phyloP scores from a whole-genome alignment of 140 eudicot genomes.

The Anethum foeniculum region DNA sequence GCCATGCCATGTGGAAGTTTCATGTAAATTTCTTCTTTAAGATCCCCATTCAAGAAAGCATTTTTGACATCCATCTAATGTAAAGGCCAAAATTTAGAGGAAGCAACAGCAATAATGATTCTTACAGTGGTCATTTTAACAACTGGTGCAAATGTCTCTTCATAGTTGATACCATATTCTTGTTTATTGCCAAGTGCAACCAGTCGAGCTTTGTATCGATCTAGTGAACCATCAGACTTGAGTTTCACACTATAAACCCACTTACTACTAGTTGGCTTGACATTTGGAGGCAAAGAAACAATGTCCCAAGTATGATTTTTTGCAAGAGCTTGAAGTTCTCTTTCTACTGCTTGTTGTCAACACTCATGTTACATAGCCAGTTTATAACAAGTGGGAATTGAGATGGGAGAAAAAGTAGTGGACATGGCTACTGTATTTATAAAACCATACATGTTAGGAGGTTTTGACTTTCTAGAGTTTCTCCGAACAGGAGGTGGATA shows the following conservation, averaged over 20 bases:
- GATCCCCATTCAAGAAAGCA: too few species aligned
- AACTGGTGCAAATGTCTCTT: too few species aligned
- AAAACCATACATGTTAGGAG: not conserved
- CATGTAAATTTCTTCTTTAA: too few species aligned
- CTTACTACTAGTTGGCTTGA: not conserved
- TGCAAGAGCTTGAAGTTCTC: not conserved
- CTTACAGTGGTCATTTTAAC: too few species aligned
- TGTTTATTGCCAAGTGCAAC: too few species aligned
- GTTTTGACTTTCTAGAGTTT: not conserved
- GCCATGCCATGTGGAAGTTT: too few species aligned
- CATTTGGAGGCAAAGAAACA: not conserved
- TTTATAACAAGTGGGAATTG: not conserved
- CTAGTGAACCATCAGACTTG: too few species aligned
- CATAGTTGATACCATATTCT: too few species aligned
- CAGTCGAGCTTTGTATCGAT: too few species aligned
- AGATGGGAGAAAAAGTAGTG: not conserved
- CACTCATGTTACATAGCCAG: not conserved
- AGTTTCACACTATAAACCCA: not conserved
- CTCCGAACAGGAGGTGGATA: not conserved
- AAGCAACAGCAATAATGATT: too few species aligned
- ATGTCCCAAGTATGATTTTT: not conserved
- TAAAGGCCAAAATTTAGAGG: too few species aligned
- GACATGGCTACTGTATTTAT: not conserved
- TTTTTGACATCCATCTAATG: too few species aligned
- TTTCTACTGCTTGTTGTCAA: not conserved